Base-by-base conservation (phyloP, 139 green algal species). In the Medakamo hakoo region DNA sequence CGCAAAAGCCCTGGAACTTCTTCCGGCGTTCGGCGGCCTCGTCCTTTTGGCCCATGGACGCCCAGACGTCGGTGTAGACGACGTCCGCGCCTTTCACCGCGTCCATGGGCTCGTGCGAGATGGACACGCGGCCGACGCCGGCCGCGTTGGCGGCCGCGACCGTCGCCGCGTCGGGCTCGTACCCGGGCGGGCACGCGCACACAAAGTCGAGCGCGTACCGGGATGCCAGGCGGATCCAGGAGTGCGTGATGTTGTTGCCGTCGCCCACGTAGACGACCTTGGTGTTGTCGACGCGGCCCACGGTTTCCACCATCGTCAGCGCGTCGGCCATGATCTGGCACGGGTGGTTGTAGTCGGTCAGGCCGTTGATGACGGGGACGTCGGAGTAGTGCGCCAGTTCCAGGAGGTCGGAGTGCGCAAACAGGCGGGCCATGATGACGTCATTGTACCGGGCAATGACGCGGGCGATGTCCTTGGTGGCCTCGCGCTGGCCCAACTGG, bases 341-440 rank as follows among this genome's bases (percentile, higher is more conserved):
- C 9, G 93, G 93, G 78, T 99, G 93, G 82, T 99, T 99, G 84
- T 98, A 99, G 73, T 99, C 91, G 1, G 93, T 98, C 0, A 99
- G 81, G 3, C 93, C 93, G 71, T 99, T 99, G 71, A 99, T 84
- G 26, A 99, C 84, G 0, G 93, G 93, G 20, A 88, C 78, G 3
- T 59, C 69, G 0, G 80, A 81, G 67, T 86, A 90, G 49, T 92
- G 62, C 27, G 91, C 91, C 21, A 97, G 76, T 71, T 96, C 89
- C 58, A 96, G 72, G 5, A 97, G 68, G 70, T 97, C 89, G 20
- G 87, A 74, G 68, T 99, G 93, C 0, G 66, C 91, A 76, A 96
- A 97, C n/a, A 98, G 76, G 26, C 93, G 81, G 0, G 93, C 93
- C 93, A 99, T 99, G 70, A 99, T 95, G 60, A 96, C 85, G 65